Evolutionary conservation across 2,329 filamentous ascomycete species (phyloP).

Genomic region (Talaromyces sp.): DNA sequence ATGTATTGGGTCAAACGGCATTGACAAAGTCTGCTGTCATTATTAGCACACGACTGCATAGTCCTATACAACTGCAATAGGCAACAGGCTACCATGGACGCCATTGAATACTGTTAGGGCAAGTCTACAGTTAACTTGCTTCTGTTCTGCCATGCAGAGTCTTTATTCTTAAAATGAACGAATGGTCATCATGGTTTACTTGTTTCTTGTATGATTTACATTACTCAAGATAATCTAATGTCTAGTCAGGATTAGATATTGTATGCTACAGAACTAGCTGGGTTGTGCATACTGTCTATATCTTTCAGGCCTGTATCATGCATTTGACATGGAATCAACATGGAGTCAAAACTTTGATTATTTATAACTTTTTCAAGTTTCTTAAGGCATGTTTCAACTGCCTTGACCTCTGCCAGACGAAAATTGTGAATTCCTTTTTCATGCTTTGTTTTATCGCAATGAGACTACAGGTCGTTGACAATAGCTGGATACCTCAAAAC

Average conservation of each 20-base stretch:
- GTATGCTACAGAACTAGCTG: background rate
- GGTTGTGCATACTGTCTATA: background rate
- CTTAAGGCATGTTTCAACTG: conserved; percentile 43
- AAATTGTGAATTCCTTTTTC: conserved; percentile 45
- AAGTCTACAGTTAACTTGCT: conserved; percentile 15
- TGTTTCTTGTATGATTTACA: background rate
- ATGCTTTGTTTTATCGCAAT: conserved; percentile 41
- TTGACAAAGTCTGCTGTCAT: background rate
- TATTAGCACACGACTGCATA: background rate
- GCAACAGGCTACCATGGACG: background rate
- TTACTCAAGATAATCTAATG: background rate
- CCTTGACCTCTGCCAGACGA: conserved; percentile 42
- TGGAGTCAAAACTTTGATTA: background rate
- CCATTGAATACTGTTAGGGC: conserved; percentile 1
- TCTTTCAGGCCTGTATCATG: background rate
- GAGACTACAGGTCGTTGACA: conserved; percentile 40
- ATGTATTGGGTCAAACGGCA: background rate
- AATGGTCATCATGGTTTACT: background rate
- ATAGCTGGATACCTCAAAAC: conserved; percentile 28
- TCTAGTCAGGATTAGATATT: background rate
- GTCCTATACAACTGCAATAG: background rate
- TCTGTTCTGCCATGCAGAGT: conserved; percentile 14
- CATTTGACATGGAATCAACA: background rate
- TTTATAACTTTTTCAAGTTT: background rate
- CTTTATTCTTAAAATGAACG: conserved; percentile 9